Evolutionary conservation across 1,139 yeast species (phyloP).

Genomic region (Hanseniaspora gamundiae): DNA sequence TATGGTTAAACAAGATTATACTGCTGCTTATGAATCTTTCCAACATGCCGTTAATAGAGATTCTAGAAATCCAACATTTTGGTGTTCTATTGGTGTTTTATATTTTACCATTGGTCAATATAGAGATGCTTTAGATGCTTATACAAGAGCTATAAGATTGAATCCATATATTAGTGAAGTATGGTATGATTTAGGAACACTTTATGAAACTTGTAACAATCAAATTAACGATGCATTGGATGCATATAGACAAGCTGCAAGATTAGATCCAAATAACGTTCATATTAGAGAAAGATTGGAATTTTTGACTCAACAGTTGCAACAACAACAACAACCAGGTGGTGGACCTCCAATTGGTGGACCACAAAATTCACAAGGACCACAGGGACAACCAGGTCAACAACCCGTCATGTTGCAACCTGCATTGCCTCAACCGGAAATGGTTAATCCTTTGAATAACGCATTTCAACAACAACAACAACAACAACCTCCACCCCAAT

Average conservation of each 20-base stretch:
- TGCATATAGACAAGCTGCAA: slow-evolving; percentile 92
- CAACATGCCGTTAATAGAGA: slow-evolving; percentile 98
- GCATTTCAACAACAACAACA: slow-evolving; percentile 12
- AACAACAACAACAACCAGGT: slow-evolving; percentile 19
- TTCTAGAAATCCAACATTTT: slow-evolving; percentile 91
- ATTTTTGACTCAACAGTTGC: slow-evolving; percentile 66
- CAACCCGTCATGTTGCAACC: slow-evolving; percentile 24
- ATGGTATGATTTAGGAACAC: slow-evolving; percentile 95
- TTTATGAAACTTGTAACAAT: slow-evolving; percentile 93
- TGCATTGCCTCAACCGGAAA: slow-evolving; percentile 20
- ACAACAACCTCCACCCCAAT: no score
- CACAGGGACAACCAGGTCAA: slow-evolving; percentile 9
- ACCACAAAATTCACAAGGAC: slow-evolving; percentile 4
- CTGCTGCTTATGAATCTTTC: slow-evolving; percentile 94
- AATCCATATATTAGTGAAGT: slow-evolving; percentile 95
- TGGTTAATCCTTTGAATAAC: slow-evolving; percentile 19
- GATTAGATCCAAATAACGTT: slow-evolving; percentile 87
- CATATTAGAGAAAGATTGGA: slow-evolving; percentile 89
- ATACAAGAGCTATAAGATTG: slow-evolving; percentile 87
- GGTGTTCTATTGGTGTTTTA: slow-evolving; percentile 97
- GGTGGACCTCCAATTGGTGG: slow-evolving; percentile 1
- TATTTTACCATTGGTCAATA: slow-evolving; percentile 93
- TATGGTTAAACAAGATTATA: slow-evolving; percentile 90
- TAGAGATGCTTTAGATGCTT: slow-evolving; percentile 94
- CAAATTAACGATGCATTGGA: slow-evolving; percentile 91